Evolutionary conservation across 257 asterid species (phyloP).

Genomic region (Lithospermum erythrorhizon): DNA sequence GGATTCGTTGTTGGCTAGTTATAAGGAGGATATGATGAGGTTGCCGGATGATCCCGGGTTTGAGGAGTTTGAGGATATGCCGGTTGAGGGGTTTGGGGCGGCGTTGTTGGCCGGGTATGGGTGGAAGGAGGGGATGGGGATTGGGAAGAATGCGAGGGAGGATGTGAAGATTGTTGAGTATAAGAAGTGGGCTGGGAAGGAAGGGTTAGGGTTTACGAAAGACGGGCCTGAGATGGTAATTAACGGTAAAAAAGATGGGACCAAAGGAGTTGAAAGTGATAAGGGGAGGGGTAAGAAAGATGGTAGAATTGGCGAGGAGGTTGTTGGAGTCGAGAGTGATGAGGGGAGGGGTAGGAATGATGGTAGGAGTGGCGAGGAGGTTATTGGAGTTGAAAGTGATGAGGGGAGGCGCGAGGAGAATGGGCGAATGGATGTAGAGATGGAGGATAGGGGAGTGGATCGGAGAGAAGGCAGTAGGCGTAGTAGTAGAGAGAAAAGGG

Average conservation of each 20-base stretch:
- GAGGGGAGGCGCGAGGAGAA: too few species aligned
- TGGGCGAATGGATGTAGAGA: too few species aligned
- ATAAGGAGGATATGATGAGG: constrained; percentile 46
- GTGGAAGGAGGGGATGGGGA: constrained; percentile 72
- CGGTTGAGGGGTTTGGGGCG: constrained; percentile 61
- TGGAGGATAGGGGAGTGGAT: too few species aligned
- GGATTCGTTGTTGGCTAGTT: constrained; percentile 39
- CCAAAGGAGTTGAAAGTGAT: too few species aligned
- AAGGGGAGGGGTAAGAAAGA: background rate
- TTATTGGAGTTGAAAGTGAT: too few species aligned
- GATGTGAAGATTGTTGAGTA: constrained; percentile 47
- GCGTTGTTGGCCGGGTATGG: constrained; percentile 72
- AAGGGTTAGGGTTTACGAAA: constrained; percentile 61
- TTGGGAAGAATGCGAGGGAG: constrained; percentile 63
- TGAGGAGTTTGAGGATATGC: constrained; percentile 58
- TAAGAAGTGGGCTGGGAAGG: constrained; percentile 50
- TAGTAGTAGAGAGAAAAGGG: background rate
- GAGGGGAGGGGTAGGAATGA: too few species aligned
- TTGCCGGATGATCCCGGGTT: constrained; percentile 48
- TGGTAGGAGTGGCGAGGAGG: too few species aligned
- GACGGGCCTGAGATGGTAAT: constrained; percentile 13
- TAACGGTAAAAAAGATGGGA: constrained; percentile 16
- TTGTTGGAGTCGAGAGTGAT: too few species aligned
- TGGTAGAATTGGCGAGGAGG: too few species aligned
- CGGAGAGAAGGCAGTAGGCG: background rate